Percentiles rank a stretch among this genome's conserved stretches.
Conservation (phyloP, 176 grass and related monocot species). For the Aegilops sharonensis region DNA sequence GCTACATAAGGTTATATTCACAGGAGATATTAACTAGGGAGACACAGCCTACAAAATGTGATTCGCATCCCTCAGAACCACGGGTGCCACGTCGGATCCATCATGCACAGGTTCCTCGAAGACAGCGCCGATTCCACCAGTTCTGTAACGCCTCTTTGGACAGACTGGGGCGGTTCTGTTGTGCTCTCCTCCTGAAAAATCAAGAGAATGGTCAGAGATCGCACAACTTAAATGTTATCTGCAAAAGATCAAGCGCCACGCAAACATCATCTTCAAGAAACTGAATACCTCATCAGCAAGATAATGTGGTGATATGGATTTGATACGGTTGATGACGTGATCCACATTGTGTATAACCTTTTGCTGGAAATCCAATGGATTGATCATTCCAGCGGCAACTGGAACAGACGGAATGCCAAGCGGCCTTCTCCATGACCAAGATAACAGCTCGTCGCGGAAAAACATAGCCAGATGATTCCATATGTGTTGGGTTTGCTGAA, state of each 20-base stretch:
- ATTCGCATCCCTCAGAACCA: conserved; percentile 62
- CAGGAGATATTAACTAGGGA: conserved; percentile 9
- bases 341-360: conserved; percentile 94
- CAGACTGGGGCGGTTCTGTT: conserved; percentile 77
- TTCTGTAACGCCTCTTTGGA: conserved; percentile 87
- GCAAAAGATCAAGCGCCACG: neutral
- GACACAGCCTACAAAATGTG: neutral
- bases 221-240: neutral
- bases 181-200: conserved; percentile 74
- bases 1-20: conserved; percentile 32
- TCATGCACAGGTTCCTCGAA: conserved; percentile 94
- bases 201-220: neutral
- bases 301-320: conserved; percentile 78
- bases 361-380: conserved; percentile 83
- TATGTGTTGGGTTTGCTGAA: conserved; percentile 97
- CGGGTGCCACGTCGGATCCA: conserved; percentile 99
- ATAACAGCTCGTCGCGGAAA: conserved; percentile 94
- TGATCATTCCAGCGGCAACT: conserved; percentile 62
- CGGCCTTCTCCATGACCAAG: conserved; percentile 99
- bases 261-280: neutral
- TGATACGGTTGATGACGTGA: conserved; percentile 80
- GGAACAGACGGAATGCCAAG: conserved; percentile 78
- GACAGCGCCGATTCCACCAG: conserved; percentile 79
- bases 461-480: conserved; percentile 99
- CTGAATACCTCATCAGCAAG: conserved; percentile 82